Percentiles rank a stretch among this genome's conserved stretches.
phyloP scores from a whole-genome alignment of 495 filamentous ascomycete genomes.

The Bacidia gigantensis region DNA sequence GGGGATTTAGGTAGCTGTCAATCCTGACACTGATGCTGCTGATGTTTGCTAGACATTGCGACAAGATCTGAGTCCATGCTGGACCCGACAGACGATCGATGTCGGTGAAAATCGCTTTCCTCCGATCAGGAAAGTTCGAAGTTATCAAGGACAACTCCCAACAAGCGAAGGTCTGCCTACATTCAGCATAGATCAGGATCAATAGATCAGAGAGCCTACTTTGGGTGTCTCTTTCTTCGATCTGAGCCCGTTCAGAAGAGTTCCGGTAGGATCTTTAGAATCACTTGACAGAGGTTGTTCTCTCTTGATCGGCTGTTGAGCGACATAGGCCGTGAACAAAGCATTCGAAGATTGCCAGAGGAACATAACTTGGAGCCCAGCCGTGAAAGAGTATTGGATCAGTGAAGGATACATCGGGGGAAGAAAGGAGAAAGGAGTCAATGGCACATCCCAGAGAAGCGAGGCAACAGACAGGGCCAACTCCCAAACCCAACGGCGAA shows the following conservation, averaged over 20 bases:
- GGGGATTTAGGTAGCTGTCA: conserved; percentile 39
- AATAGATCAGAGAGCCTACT: conserved; percentile 26
- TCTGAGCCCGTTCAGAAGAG: conserved; percentile 68
- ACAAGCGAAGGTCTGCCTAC: conserved; percentile 58
- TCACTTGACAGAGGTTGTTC: conserved; percentile 69
- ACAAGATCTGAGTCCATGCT: conserved; percentile 68
- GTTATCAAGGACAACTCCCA: conserved; percentile 81
- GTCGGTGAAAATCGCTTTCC: conserved; percentile 76
- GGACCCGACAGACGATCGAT: conserved; percentile 68
- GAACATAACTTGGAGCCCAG: conserved; percentile 51
- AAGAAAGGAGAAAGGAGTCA: conserved; percentile 40
- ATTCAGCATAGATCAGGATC: conserved; percentile 18
- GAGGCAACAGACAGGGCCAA: conserved; percentile 53
- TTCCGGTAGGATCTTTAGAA: conserved; percentile 84
- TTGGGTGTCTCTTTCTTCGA: conserved; percentile 52
- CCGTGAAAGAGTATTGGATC: conserved; percentile 44
- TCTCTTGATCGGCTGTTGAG: conserved; percentile 67
- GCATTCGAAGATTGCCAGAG: conserved; percentile 63
- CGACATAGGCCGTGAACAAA: conserved; percentile 64
- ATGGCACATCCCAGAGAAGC: conserved; percentile 59
- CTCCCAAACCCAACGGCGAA: conserved; percentile 52
- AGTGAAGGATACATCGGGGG: conserved; percentile 44
- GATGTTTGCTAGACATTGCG: conserved; percentile 51
- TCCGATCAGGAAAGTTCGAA: conserved; percentile 52
- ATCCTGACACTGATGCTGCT: conserved; percentile 52